Percentiles rank a stretch among this genome's conserved stretches.
Conservation (phyloP, 768 basidiomycete species). For the Collybia nuda region DNA sequence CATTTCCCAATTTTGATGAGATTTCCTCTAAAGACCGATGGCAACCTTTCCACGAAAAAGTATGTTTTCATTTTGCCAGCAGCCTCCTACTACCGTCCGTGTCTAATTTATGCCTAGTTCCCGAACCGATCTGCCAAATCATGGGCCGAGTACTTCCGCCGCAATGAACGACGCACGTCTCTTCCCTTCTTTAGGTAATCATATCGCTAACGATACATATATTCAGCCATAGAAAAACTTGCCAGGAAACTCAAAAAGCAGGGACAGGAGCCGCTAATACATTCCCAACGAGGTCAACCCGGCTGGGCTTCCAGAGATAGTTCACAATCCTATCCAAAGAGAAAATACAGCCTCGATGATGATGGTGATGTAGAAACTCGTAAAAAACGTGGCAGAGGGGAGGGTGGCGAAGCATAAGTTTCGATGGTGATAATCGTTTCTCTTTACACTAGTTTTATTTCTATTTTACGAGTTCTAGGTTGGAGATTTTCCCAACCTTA, state of each 20-base stretch:
- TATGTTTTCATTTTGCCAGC: slow-evolving; percentile 23
- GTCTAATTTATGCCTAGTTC: slow-evolving; percentile 35
- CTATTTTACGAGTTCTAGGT: slow-evolving; percentile 2
- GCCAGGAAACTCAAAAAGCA: slow-evolving; percentile 34
- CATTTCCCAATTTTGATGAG: slow-evolving; percentile 43
- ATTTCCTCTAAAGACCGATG: slow-evolving; percentile 48
- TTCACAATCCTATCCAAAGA: slow-evolving; percentile 26
- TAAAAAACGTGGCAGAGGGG: slow-evolving; percentile 22
- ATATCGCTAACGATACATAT: slow-evolving; percentile 9
- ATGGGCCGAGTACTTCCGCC: slow-evolving; percentile 63
- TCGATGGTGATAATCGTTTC: not conserved
- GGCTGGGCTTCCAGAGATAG: slow-evolving; percentile 23
- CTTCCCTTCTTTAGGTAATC: not conserved
- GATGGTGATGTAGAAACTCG: slow-evolving; percentile 19
- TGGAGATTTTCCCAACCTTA: slow-evolving; percentile 1
- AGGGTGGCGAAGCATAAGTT: slow-evolving; percentile 10
- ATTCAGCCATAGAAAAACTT: slow-evolving; percentile 33
- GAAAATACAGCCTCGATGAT: slow-evolving; percentile 31
- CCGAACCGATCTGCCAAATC: slow-evolving; percentile 53
- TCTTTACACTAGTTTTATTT: slow-evolving; percentile 1
- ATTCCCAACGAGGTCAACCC: slow-evolving; percentile 29
- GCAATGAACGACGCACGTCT: slow-evolving; percentile 46
- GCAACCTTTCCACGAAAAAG: slow-evolving; percentile 51
- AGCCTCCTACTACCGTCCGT: not conserved
- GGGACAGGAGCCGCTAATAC: slow-evolving; percentile 15